Base-by-base conservation (phyloP, 1,284 basidiomycete species). In the Phellopilus nigrolimitatus region DNA sequence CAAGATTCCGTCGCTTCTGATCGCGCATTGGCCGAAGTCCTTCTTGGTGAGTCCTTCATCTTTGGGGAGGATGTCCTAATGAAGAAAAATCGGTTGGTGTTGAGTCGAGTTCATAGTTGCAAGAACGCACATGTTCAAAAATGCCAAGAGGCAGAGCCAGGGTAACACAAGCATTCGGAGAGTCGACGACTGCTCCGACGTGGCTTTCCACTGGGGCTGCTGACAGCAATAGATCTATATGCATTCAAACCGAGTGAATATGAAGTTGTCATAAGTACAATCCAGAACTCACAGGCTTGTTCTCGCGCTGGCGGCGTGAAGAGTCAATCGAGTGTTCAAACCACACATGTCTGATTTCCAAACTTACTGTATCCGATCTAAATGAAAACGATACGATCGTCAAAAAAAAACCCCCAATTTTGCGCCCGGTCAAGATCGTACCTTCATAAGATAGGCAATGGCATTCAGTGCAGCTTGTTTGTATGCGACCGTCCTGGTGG, bases 141-240 rank as follows among this genome's bases (percentile, higher is more conserved):
- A 88, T 88, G 5, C 78, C 84, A 21, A 80, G 71, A 2, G 85
- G 86, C 3, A 88, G 70, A 0, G 75, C 84, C 36, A 89, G 68
- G 0, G 84, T 88, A 1, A 88, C 85, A 59, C 84, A 88, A 0
- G 84, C 85, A 57, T 88, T 89, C 2, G 85, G 86, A 2, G 82
- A 83, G 63, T 88, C 83, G 34, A 89, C 87, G 21, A 89, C 62
- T 2, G 85, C 84, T 4, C 80, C 85, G 51, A 89, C 76, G 59
- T 88, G 85, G 51, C 80, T 80, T 61, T 91, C 88, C 38, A 90
- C 70, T 0, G 88, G 87, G 0, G 87, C 87, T 0, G 86, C 86
- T 0, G 82, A 82, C 13, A 91, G 71, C 8, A 91, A 68, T 4
- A 91, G 74, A 60, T 90, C 83, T 75, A 60, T n/a, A n/a, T 49